A percentile compares a stretch with the other conserved stretches of the same genome.
Evolutionary conservation across 306 rosid genomes (phyloP).

Genomic region (Purshia tridentata): DNA sequence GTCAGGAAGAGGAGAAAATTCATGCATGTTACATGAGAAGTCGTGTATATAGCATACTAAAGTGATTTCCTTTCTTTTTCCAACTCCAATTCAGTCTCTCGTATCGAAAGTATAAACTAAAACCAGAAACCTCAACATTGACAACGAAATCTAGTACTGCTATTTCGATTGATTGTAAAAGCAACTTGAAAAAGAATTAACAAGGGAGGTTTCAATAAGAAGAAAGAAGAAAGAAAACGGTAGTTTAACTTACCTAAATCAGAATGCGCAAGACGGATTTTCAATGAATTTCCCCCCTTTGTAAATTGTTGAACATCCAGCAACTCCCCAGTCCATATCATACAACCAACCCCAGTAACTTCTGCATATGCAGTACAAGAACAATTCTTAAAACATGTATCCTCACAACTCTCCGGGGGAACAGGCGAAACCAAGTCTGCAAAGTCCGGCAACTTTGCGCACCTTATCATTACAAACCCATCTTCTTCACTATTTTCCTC

Average conservation of each 20-base stretch:
- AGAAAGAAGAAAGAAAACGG: not conserved
- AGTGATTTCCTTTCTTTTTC: not conserved
- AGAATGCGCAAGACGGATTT: slow-evolving; percentile 57
- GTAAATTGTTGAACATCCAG: slow-evolving; percentile 48
- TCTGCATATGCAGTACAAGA: slow-evolving; percentile 62
- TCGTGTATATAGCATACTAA: not conserved
- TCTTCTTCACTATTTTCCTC: slow-evolving; percentile 41
- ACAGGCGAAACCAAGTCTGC: slow-evolving; percentile 15
- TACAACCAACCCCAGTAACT: slow-evolving; percentile 64
- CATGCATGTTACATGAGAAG: not conserved
- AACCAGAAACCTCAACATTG: slow-evolving; percentile 7
- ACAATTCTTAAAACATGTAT: slow-evolving; percentile 35
- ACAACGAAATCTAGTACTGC: not conserved
- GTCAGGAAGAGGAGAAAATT: not conserved
- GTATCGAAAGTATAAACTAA: not conserved
- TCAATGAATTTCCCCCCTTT: slow-evolving; percentile 42
- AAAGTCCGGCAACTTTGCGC: slow-evolving; percentile 72
- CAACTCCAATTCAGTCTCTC: not conserved
- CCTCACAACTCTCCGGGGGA: slow-evolving; percentile 30
- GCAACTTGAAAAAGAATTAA: too few species aligned
- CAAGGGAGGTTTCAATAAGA: not conserved
- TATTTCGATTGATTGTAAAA: not conserved
- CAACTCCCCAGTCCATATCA: slow-evolving; percentile 55
- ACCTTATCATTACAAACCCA: slow-evolving; percentile 37
- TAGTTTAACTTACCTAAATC: slow-evolving; percentile 33